Percentiles rank a stretch among this genome's conserved stretches.
Conservation (phyloP, 352 stramenopile genomes). For the Poterioochromonas sp. region DNA sequence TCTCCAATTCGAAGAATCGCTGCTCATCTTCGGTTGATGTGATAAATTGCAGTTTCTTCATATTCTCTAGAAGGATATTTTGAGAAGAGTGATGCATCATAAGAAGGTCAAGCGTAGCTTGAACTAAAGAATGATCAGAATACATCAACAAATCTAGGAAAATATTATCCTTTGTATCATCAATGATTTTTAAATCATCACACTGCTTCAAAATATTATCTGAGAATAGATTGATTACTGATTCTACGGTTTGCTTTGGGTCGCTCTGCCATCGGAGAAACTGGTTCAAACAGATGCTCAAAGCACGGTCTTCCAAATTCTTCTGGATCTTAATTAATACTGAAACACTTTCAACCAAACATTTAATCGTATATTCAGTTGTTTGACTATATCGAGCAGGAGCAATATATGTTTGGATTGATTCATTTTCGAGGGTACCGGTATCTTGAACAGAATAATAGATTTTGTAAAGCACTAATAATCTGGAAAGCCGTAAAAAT, state of each 20-base stretch:
- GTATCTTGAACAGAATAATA: no score
- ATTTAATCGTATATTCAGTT: slow-evolving; percentile 35
- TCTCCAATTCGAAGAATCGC: slow-evolving; percentile 15
- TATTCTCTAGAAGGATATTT: slow-evolving; percentile 34
- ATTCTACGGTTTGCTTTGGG: slow-evolving; percentile 1
- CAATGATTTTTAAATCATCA: slow-evolving; percentile 6
- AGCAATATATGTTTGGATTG: no score
- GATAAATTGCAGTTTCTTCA: slow-evolving; percentile 39
- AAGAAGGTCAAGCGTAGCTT: slow-evolving; percentile 39
- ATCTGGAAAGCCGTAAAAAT: no score
- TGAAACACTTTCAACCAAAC: slow-evolving; percentile 40
- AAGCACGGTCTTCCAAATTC: slow-evolving; percentile 21
- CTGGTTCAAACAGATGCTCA: neutral
- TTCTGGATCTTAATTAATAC: slow-evolving; percentile 28
- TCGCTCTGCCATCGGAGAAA: neutral
- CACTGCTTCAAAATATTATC: neutral
- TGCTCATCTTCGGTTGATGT: slow-evolving; percentile 29
- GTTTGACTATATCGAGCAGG: slow-evolving; percentile 37
- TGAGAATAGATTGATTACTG: no score
- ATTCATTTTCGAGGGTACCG: no score
- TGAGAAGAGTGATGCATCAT: slow-evolving; percentile 39
- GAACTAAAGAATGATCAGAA: slow-evolving; percentile 37
- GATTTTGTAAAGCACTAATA: no score
- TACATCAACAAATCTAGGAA: slow-evolving; percentile 44
- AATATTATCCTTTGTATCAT: slow-evolving; percentile 37